These are phyloP conservation scores for Pelargonium nanum DNA, from an alignment of 345 rosid genomes.

Conservation along the genomic window DNA sequence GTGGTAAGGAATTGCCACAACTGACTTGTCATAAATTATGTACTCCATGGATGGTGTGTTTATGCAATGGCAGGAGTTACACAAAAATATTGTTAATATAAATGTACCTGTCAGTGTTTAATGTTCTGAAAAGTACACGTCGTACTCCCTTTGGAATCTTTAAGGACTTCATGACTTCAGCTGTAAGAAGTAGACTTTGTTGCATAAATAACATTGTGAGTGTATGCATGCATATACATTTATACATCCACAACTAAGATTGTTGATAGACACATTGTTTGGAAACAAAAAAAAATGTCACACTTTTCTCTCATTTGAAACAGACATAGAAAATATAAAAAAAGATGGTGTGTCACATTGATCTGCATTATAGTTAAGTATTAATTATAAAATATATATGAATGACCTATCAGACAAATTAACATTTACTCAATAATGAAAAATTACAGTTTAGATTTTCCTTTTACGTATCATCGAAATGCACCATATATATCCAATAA, in stretches of 20 bases:
- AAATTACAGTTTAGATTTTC: too few species aligned
- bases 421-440: not conserved
- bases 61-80: not conserved
- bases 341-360: too few species aligned
- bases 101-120: constrained; percentile 67
- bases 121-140: constrained; percentile 77
- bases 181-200: constrained; percentile 21
- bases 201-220: not conserved
- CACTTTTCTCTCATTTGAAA: too few species aligned
- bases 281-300: too few species aligned
- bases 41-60: not conserved
- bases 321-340: too few species aligned
- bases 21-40: not conserved
- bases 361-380: too few species aligned
- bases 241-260: not conserved
- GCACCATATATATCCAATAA: too few species aligned
- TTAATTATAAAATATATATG: too few species aligned
- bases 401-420: too few species aligned
- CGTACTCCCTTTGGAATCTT: constrained; percentile 67
- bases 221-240: not conserved
- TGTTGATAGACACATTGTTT: too few species aligned
- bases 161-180: constrained; percentile 74
- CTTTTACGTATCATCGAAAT: too few species aligned
- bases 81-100: not conserved
- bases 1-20: not conserved